A percentile compares a stretch with the other conserved stretches of the same genome.
phyloP scores from a whole-genome alignment of 2,329 filamentous ascomycete species.

The Sporothrix variecibatus region DNA sequence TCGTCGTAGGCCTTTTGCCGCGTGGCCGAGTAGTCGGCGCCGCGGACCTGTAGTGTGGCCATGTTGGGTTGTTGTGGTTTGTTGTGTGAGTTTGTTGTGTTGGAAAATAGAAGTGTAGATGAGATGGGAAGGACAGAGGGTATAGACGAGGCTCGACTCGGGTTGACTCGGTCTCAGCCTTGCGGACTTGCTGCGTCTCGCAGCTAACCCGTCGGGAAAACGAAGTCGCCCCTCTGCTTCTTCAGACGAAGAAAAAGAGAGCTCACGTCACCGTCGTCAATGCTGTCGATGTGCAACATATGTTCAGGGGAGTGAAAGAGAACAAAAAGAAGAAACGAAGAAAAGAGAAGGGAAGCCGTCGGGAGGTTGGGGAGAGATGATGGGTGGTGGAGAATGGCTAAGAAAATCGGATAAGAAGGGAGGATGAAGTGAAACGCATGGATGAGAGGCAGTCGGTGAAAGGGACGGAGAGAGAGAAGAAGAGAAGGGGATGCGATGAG shows the following conservation, averaged over 20 bases:
- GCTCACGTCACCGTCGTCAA: background rate
- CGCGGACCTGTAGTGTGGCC: slow-evolving; percentile 39
- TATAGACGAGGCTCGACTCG: background rate
- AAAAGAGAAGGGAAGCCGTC: background rate
- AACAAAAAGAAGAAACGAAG: background rate
- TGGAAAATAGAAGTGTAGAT: background rate
- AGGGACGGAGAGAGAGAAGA: background rate
- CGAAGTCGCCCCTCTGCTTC: slow-evolving; percentile 8
- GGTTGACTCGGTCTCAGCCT: background rate
- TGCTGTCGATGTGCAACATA: background rate
- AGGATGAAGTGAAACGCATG: slow-evolving; percentile 1
- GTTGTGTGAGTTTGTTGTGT: background rate
- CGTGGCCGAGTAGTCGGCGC: slow-evolving; percentile 35
- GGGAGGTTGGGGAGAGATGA: background rate
- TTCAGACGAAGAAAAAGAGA: slow-evolving; percentile 3
- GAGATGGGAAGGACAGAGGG: background rate
- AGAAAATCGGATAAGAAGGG: background rate
- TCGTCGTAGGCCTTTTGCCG: slow-evolving; percentile 59
- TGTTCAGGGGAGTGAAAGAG: background rate
- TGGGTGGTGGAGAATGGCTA: background rate
- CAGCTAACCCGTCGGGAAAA: background rate
- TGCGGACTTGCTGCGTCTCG: background rate
- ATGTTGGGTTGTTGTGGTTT: slow-evolving; percentile 30
- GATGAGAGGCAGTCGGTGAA: background rate
- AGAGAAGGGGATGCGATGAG: background rate